A percentile compares a stretch with the other conserved stretches of the same genome.
Conservation (phyloP, 2,329 filamentous ascomycete species). For the Neocucurbitaria cava region DNA sequence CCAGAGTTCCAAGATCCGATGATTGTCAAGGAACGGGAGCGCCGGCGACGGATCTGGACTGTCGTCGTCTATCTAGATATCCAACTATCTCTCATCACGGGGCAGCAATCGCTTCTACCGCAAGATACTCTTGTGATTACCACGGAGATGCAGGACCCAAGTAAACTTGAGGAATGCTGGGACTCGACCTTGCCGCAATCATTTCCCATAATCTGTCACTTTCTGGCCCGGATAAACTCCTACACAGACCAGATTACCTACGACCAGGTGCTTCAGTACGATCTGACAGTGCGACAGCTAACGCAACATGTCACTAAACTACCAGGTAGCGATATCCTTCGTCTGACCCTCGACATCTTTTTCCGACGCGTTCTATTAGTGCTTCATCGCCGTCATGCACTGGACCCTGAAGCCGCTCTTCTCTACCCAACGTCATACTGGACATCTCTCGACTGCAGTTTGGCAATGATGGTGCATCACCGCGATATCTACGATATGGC, state of each 20-base stretch:
- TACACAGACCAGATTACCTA: slow-evolving; percentile 18
- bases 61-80: slow-evolving; percentile 28
- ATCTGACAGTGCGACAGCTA: slow-evolving; percentile 14
- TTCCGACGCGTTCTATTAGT: slow-evolving; percentile 35
- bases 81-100: slow-evolving; percentile 25
- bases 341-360: slow-evolving; percentile 31
- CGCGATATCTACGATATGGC: slow-evolving; percentile 28
- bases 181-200: slow-evolving; percentile 16
- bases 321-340: slow-evolving; percentile 11
- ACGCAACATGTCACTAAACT: slow-evolving; percentile 14
- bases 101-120: slow-evolving; percentile 22
- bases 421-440: slow-evolving; percentile 40
- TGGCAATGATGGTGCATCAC: slow-evolving; percentile 39
- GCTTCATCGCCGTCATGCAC: slow-evolving; percentile 35
- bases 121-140: slow-evolving; percentile 4
- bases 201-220: slow-evolving; percentile 18
- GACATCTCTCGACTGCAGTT: slow-evolving; percentile 39
- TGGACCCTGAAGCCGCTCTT: slow-evolving; percentile 22
- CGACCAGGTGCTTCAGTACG: slow-evolving; percentile 26
- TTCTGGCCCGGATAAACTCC: slow-evolving; percentile 19
- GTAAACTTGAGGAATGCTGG: slow-evolving; percentile 15
- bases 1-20: slow-evolving; percentile 9
- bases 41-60: slow-evolving; percentile 23
- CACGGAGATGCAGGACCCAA: neutral
- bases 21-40: slow-evolving; percentile 12